A percentile compares a stretch with the other conserved stretches of the same genome.
These are phyloP conservation scores for Collybiopsis confluens DNA, from an alignment of 768 basidiomycete species.

Conservation along the genomic window DNA sequence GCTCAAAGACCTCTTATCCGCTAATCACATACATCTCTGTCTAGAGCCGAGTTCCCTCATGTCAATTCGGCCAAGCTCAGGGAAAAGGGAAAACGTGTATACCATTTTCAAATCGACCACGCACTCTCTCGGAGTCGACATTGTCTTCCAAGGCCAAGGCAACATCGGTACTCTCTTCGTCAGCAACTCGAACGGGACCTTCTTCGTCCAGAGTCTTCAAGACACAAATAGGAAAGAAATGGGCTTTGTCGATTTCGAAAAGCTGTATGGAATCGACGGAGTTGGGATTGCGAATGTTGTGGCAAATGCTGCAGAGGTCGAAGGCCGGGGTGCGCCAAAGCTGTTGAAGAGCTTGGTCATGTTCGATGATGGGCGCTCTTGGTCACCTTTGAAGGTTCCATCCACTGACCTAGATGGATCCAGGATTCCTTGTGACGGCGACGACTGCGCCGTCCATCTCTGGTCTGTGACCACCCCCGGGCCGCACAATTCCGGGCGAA, in stretches of 20 bases:
- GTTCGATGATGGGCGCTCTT: slow-evolving; percentile 86
- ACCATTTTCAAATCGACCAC: slow-evolving; percentile 93
- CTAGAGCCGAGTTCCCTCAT: slow-evolving; percentile 90
- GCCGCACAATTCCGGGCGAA: slow-evolving; percentile 91
- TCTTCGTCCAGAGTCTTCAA: slow-evolving; percentile 85
- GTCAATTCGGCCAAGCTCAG: slow-evolving; percentile 69
- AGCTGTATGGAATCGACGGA: slow-evolving; percentile 80
- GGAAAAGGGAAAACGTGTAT: slow-evolving; percentile 92
- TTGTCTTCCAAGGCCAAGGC: slow-evolving; percentile 65
- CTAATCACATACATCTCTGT: slow-evolving; percentile 69
- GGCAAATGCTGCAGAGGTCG: slow-evolving; percentile 78
- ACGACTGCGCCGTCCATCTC: slow-evolving; percentile 80
- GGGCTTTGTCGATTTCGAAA: slow-evolving; percentile 94
- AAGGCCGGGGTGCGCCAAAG: slow-evolving; percentile 64
- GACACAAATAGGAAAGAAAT: slow-evolving; percentile 87
- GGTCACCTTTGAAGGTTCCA: slow-evolving; percentile 61
- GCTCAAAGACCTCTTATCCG: slow-evolving; percentile 60
- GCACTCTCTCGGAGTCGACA: slow-evolving; percentile 93
- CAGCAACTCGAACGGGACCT: slow-evolving; percentile 94
- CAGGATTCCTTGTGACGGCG: slow-evolving; percentile 52
- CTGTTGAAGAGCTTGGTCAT: slow-evolving; percentile 77
- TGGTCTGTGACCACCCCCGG: slow-evolving; percentile 89
- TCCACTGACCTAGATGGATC: slow-evolving; percentile 55
- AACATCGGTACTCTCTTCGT: slow-evolving; percentile 89
- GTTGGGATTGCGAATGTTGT: slow-evolving; percentile 91